phyloP scores from a whole-genome alignment of 2,329 filamentous ascomycete genomes.

The Pseudogymnoascus sp. region DNA sequence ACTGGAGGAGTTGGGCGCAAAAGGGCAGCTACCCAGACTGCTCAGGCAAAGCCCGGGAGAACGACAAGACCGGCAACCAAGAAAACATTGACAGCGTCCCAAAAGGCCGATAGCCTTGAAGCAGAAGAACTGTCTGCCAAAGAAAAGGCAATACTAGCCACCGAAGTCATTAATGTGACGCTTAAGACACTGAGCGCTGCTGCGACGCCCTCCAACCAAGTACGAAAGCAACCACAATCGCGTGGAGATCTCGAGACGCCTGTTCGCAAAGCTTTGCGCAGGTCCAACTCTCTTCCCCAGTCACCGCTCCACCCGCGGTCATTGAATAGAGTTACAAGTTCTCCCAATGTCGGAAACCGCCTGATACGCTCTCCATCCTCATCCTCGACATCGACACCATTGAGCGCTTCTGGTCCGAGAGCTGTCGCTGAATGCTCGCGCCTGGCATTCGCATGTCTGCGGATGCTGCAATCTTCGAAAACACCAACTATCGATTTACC shows the following conservation, averaged over 20 bases:
- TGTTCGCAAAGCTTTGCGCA: slow-evolving; percentile 38
- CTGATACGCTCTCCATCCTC: slow-evolving; percentile 33
- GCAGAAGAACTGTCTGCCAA: slow-evolving; percentile 41
- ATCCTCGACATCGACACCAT: slow-evolving; percentile 16
- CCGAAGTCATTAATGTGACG: slow-evolving; percentile 63
- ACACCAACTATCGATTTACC: slow-evolving; percentile 48
- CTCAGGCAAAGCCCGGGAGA: slow-evolving; percentile 14
- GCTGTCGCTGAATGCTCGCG: slow-evolving; percentile 55
- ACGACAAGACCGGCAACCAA: slow-evolving; percentile 29
- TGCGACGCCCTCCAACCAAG: slow-evolving; percentile 40
- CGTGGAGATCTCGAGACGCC: slow-evolving; percentile 34
- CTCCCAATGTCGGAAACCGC: slow-evolving; percentile 45
- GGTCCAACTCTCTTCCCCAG: slow-evolving; percentile 52
- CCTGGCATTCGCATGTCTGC: slow-evolving; percentile 57
- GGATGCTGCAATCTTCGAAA: slow-evolving; percentile 45
- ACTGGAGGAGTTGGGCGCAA: not conserved
- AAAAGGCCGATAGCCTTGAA: not conserved
- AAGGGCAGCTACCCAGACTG: slow-evolving; percentile 5
- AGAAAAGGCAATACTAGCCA: slow-evolving; percentile 62
- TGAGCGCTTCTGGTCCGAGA: slow-evolving; percentile 27
- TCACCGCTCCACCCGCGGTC: slow-evolving; percentile 55
- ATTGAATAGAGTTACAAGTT: slow-evolving; percentile 54
- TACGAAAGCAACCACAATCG: slow-evolving; percentile 21
- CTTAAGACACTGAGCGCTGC: slow-evolving; percentile 64
- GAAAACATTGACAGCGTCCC: slow-evolving; percentile 21